These are phyloP conservation scores for Cryphonectria nitschkei DNA, from an alignment of 2,329 filamentous ascomycete genomes.

Conservation along the genomic window DNA sequence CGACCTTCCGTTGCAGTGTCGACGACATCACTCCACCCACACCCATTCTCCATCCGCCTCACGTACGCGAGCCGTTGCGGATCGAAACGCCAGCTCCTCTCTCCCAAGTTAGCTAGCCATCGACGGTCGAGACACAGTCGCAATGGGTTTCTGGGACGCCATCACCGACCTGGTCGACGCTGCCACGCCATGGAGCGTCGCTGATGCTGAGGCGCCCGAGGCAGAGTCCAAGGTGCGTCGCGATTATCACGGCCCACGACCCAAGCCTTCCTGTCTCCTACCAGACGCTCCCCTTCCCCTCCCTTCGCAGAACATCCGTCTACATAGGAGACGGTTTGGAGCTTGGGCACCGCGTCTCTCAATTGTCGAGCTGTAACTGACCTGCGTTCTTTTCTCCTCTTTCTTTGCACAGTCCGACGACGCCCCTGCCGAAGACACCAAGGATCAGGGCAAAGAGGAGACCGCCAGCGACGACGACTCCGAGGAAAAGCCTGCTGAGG, in stretches of 20 bases:
- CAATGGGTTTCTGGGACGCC: constrained; percentile 70
- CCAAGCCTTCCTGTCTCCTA: neutral
- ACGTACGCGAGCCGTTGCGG: constrained; percentile 30
- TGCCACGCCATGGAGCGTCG: constrained; percentile 66
- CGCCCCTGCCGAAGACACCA: constrained; percentile 38
- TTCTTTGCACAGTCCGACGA: constrained; percentile 41
- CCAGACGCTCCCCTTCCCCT: too few species aligned
- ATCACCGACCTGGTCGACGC: constrained; percentile 68
- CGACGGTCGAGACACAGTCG: constrained; percentile 46
- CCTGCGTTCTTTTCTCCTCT: constrained; percentile 6
- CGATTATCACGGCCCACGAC: neutral
- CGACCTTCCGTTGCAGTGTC: constrained; percentile 41
- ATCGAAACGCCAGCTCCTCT: constrained; percentile 34
- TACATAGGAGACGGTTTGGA: neutral
- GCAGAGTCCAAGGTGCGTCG: constrained; percentile 49
- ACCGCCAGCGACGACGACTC: constrained; percentile 58
- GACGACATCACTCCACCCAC: constrained; percentile 37
- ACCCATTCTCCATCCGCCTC: constrained; percentile 32
- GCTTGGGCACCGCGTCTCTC: neutral
- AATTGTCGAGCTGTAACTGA: neutral
- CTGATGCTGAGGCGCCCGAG: constrained; percentile 70
- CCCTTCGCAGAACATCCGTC: neutral
- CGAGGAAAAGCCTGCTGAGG: constrained; percentile 42
- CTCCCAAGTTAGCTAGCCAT: constrained; percentile 30
- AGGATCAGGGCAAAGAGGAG: constrained; percentile 37